phyloP scores from a whole-genome alignment of 352 stramenopile species.

The Phytophthora citricola region DNA sequence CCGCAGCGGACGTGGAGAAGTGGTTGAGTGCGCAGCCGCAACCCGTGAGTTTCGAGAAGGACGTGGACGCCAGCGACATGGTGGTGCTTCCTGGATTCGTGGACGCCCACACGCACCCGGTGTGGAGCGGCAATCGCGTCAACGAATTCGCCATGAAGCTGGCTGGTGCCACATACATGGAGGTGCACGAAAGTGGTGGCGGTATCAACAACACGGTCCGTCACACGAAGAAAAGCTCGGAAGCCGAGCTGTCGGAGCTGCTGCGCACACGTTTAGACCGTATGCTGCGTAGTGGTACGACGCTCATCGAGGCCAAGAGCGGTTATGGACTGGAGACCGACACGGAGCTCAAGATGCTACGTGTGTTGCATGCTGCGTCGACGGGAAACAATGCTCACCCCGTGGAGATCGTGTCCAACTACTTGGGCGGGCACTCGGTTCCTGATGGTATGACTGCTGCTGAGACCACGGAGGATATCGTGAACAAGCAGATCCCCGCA shows the following conservation, averaged over 20 bases:
- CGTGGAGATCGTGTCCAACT: slow-evolving; percentile 84
- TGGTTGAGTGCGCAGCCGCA: slow-evolving; percentile 64
- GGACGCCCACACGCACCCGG: slow-evolving; percentile 85
- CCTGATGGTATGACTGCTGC: slow-evolving; percentile 73
- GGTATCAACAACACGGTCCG: slow-evolving; percentile 86
- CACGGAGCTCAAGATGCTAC: slow-evolving; percentile 88
- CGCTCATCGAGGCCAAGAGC: slow-evolving; percentile 83
- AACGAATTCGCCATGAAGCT: slow-evolving; percentile 91
- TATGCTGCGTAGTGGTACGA: slow-evolving; percentile 81
- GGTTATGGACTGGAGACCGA: slow-evolving; percentile 85
- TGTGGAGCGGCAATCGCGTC: slow-evolving; percentile 87
- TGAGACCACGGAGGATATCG: slow-evolving; percentile 71
- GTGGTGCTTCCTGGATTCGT: slow-evolving; percentile 84
- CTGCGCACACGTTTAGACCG: slow-evolving; percentile 65
- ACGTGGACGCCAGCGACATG: slow-evolving; percentile 71
- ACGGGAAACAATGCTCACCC: slow-evolving; percentile 52
- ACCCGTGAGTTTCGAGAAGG: slow-evolving; percentile 71
- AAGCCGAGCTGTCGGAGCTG: slow-evolving; percentile 63
- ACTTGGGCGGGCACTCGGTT: slow-evolving; percentile 78
- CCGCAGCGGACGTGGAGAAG: slow-evolving; percentile 57
- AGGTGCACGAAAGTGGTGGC: slow-evolving; percentile 76
- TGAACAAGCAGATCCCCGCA: slow-evolving; percentile 78
- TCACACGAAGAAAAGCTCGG: slow-evolving; percentile 68
- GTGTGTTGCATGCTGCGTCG: slow-evolving; percentile 62
- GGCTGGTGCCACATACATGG: slow-evolving; percentile 86